Base-by-base conservation (phyloP, 169 alveolate species). In the Theileria orientalis region DNA sequence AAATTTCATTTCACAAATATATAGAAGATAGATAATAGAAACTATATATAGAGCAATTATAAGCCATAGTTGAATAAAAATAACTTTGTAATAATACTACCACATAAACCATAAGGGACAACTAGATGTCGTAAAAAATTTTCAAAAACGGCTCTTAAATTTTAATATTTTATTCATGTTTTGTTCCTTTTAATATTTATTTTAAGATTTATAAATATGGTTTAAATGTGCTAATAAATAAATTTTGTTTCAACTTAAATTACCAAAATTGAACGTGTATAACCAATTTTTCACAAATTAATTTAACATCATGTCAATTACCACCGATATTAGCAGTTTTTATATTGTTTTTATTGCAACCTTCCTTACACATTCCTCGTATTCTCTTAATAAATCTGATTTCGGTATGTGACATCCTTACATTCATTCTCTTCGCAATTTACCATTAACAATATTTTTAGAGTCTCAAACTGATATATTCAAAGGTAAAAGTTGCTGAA, bases 401-500 rank as follows among this genome's bases (percentile, higher is more conserved):
- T 42, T 61, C 47, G 70, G 70, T 61, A 41, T 40, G 56, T 33
- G 11, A 3, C 33, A 11, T 27, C 29, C 13, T 23, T 61, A 40
- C 19, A 37, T 6, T 54, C n/a, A 54, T 23, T 13, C 3, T 1
- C 33, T n/a, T 54, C n/a, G 27, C 32, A 54, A 54, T 13, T 25
- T 54, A 33, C 1, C 33, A 54, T 13, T 27, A 54, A 32, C 23
- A 23, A 33, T 13, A 21, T 27, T 27, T 47, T 47, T 71, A 76
- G 85, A 76, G 14, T 54, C 60, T 42, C 74, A 76, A 32, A 46
- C 72, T n/a, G 80, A 69, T 29, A 70, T 76, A 16, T 76, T 76
- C 74, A 76, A 76, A 76, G 85, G 85, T 76, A 54, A 3, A 1
- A 2, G 23, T 2, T 6, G 19, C 70, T 30, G 16, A 16, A 7